These are phyloP conservation scores for Litchi chinensis DNA, from an alignment of 345 rosid genomes.

Conservation along the genomic window DNA sequence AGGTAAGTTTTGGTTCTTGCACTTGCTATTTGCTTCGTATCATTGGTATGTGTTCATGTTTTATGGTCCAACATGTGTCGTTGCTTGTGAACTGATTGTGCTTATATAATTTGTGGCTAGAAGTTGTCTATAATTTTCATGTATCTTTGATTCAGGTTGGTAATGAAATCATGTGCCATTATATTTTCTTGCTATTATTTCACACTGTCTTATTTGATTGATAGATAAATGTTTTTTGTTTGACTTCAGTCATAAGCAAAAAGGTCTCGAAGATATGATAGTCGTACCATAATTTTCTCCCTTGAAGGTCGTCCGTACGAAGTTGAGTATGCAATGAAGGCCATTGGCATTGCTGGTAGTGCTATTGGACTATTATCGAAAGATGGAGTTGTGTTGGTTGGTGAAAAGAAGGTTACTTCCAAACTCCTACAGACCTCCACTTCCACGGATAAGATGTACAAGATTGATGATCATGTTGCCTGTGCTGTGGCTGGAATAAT, in stretches of 20 bases:
- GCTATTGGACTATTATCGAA: constrained; percentile 88
- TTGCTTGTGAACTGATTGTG: neutral
- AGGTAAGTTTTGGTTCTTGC: neutral
- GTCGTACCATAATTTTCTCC: too few relatives aligned
- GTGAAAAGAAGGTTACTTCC: constrained; percentile 98
- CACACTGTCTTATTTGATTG: neutral
- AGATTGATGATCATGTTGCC: constrained; percentile 94
- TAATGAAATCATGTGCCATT: neutral
- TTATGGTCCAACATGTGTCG: neutral
- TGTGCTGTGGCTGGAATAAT: constrained; percentile 98
- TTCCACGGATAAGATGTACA: constrained; percentile 94
- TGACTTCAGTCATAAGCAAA: too few relatives aligned
- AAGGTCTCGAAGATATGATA: too few relatives aligned
- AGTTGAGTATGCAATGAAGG: constrained; percentile 99
- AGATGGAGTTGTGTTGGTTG: constrained; percentile 90
- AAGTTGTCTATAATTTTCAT: neutral
- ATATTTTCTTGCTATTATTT: neutral
- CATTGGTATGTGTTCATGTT: neutral
- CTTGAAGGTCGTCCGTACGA: too few relatives aligned
- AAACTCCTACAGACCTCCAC: constrained; percentile 93
- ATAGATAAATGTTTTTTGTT: too few relatives aligned
- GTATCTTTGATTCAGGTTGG: neutral
- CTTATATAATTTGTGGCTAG: neutral
- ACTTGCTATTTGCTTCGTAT: neutral
- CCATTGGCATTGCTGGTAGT: constrained; percentile 94